phyloP scores from a whole-genome alignment of 202 grass and related monocot genomes.

The Brachypodium distachyon region DNA sequence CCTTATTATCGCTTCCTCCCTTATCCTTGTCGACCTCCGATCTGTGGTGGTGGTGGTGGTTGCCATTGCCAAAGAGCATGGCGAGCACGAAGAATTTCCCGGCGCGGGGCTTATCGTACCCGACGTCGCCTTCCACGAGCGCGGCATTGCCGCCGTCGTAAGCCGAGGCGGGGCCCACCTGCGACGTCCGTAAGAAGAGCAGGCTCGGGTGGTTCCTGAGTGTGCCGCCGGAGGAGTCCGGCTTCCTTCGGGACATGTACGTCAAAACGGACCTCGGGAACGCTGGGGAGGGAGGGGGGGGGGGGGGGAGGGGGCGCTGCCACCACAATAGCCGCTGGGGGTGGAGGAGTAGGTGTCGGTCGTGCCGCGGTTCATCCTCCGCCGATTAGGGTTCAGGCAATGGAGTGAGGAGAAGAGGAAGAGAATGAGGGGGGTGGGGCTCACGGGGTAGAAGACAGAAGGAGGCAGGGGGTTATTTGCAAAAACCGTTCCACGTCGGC shows the following conservation, averaged over 20 bases:
- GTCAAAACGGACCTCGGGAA: conserved; percentile 49
- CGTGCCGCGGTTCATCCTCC: too few relatives aligned
- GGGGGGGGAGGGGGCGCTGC: too few relatives aligned
- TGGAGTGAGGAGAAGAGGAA: too few relatives aligned
- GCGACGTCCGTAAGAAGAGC: conserved; percentile 60
- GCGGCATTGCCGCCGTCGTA: background rate
- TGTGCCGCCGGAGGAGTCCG: conserved; percentile 10
- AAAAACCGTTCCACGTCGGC: too few relatives aligned
- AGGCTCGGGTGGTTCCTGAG: conserved; percentile 25
- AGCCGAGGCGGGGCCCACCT: conserved; percentile 31
- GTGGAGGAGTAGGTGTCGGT: background rate
- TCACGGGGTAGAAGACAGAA: too few relatives aligned
- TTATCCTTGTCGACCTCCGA: background rate
- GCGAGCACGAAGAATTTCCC: conserved; percentile 47
- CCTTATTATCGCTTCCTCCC: too few relatives aligned
- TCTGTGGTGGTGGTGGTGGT: background rate
- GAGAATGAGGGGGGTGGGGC: too few relatives aligned
- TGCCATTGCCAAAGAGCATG: conserved; percentile 36
- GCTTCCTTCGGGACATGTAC: conserved; percentile 44
- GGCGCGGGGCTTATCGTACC: conserved; percentile 25
- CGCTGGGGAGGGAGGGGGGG: too few relatives aligned
- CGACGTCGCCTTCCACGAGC: conserved; percentile 37
- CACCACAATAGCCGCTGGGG: background rate
- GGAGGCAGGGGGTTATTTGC: too few relatives aligned
- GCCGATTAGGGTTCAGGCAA: too few relatives aligned